Evolutionary conservation across 225 moss, liverwort and hornwort genomes (phyloP), one percentile per base, ranked within the genome.

Genomic region (Asterella californica): DNA sequence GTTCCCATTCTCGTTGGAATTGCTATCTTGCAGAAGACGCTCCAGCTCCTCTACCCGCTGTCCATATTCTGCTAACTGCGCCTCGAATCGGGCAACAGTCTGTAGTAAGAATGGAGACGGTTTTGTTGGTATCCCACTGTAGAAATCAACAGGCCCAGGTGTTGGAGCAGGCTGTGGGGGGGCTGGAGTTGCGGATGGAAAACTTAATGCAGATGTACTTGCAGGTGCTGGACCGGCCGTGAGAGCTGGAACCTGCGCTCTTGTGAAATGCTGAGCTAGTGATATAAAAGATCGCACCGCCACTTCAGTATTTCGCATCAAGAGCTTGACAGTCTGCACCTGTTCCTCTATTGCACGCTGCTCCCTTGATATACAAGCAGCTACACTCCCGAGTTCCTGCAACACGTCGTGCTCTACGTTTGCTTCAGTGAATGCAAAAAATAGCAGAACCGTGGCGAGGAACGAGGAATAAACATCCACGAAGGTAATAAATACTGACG

Each of bases 21-120:
- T 82, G 45, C 85, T 85, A 79, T 91, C 94, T 78, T 93, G 91
- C 62, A 99, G 90, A n/a, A 99, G 87, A 62, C 91, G 88, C 86
- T 93, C 99, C 83, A 99, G 83, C 89, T 95, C 99, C 84, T 95
- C 95, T 18, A 95, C 88, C 32, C 91, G 91, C 85, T 95, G 93
- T 55, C 89, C 89, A 83, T 99, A 99, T 80, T 93, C 95, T 63
- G 87, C 78, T 64, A 99, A 48, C 25, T 90, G 91, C 45, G 83
- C 80, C 76, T 99, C 95, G 82, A 99, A 99, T 63, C 96, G 90
- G 78, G 88, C 54, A 19, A 93, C 93, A 33, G 99, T 95, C 79
- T 99, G 91, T 77, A 91, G 89, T 82, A 99, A 80, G 82, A 91
- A 99, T 9, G 83, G 85, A 75, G 95, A 95, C 21, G 99, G 99